These are phyloP conservation scores for Tricholoma hemisulphureum DNA, from an alignment of 768 basidiomycete genomes.

Conservation along the genomic window DNA sequence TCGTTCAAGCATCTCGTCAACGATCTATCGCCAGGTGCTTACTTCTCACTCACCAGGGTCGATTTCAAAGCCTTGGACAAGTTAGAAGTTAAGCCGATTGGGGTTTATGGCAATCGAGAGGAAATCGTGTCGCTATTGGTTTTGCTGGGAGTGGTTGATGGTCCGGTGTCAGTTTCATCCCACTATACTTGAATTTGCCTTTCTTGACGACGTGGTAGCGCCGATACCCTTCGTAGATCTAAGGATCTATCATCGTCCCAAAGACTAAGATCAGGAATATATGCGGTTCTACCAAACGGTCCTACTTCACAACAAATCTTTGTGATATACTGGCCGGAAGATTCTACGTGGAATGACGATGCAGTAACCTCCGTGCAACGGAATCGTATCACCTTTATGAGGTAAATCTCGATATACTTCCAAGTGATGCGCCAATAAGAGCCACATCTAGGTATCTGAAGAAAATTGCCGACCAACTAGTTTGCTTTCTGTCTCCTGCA, in stretches of 20 bases:
- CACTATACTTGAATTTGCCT: neutral
- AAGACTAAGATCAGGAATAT: constrained; percentile 49
- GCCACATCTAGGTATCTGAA: constrained; percentile 50
- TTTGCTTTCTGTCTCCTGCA: constrained; percentile 48
- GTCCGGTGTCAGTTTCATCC: constrained; percentile 35
- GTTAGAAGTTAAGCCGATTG: constrained; percentile 46
- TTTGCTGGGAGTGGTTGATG: constrained; percentile 35
- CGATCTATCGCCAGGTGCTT: constrained; percentile 47
- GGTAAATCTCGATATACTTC: constrained; percentile 33
- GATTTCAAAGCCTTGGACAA: constrained; percentile 54
- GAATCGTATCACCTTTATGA: constrained; percentile 62
- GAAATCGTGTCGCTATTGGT: constrained; percentile 48
- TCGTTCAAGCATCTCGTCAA: constrained; percentile 51
- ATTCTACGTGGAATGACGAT: constrained; percentile 55
- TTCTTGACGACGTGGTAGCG: constrained; percentile 8
- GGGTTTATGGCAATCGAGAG: constrained; percentile 55
- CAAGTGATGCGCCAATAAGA: neutral
- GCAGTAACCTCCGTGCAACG: constrained; percentile 42
- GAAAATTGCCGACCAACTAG: constrained; percentile 55
- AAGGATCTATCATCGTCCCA: constrained; percentile 20
- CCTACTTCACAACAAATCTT: constrained; percentile 31
- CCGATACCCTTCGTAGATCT: constrained; percentile 14
- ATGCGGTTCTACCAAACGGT: constrained; percentile 32
- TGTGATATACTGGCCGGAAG: constrained; percentile 62
- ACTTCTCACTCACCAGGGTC: constrained; percentile 52